Evolutionary conservation across 805 yeast genomes (phyloP).

Genomic region (Yamadazyma scolyti): DNA sequence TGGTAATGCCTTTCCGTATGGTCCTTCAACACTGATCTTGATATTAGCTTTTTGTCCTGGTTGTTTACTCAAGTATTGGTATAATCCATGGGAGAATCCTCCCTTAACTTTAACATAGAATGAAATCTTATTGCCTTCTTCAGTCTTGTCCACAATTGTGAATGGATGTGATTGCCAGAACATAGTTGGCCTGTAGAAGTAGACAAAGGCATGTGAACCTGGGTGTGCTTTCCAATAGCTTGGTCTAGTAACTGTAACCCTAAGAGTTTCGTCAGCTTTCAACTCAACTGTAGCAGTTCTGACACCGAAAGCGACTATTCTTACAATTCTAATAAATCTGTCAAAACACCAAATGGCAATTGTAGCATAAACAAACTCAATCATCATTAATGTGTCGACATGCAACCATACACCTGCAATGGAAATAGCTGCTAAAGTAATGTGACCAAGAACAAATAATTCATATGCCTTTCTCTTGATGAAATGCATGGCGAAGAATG

Average conservation of each 20-base stretch:
- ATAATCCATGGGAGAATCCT: constrained; percentile 35
- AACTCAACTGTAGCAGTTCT: constrained; percentile 31
- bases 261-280: constrained; percentile 40
- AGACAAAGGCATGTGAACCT: constrained; percentile 35
- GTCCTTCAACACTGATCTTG: constrained; percentile 36
- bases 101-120: constrained; percentile 45
- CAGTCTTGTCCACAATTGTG: constrained; percentile 26
- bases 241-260: constrained; percentile 47
- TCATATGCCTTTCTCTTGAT: constrained; percentile 71
- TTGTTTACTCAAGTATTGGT: constrained; percentile 27
- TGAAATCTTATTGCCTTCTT: constrained; percentile 37
- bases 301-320: constrained; percentile 31
- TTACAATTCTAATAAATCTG: constrained; percentile 25
- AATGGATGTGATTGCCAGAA: constrained; percentile 49
- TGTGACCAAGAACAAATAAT: constrained; percentile 19
- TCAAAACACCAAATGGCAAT: constrained; percentile 36
- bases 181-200: constrained; percentile 34
- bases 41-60: constrained; percentile 28
- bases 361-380: constrained; percentile 19
- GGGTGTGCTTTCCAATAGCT: constrained; percentile 40
- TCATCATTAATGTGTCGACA: constrained; percentile 22
- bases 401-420: constrained; percentile 61
- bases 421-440: constrained; percentile 34
- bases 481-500: constrained; percentile 32
- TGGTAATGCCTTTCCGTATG: constrained; percentile 33